Evolutionary conservation across 495 filamentous ascomycete genomes (phyloP).

Genomic region (Chlorociboria aeruginascens): DNA sequence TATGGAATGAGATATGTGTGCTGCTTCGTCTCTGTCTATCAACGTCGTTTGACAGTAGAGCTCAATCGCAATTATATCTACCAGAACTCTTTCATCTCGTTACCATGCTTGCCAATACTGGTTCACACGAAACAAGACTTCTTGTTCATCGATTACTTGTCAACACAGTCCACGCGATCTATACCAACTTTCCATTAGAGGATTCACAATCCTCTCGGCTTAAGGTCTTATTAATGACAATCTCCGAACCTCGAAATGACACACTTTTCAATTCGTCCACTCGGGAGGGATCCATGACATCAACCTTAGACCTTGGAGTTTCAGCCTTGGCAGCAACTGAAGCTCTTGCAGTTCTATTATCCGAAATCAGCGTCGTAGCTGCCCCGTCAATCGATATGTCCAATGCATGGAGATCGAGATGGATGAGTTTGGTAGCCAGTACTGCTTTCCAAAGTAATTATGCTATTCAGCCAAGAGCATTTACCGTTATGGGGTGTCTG

Average conservation of each 20-base stretch:
- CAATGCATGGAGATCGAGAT: slow-evolving; percentile 56
- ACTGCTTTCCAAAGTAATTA: slow-evolving; percentile 62
- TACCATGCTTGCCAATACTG: slow-evolving; percentile 53
- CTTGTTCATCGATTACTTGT: slow-evolving; percentile 47
- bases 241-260: slow-evolving; percentile 42
- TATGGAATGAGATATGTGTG: slow-evolving; percentile 53
- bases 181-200: slow-evolving; percentile 46
- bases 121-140: slow-evolving; percentile 38
- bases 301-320: slow-evolving; percentile 33
- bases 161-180: slow-evolving; percentile 53
- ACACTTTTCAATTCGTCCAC: slow-evolving; percentile 22
- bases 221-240: slow-evolving; percentile 36
- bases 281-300: slow-evolving; percentile 32
- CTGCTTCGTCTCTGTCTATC: slow-evolving; percentile 50
- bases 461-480: slow-evolving; percentile 53
- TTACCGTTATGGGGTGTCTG: slow-evolving; percentile 57
- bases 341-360: slow-evolving; percentile 39
- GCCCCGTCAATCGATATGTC: slow-evolving; percentile 50
- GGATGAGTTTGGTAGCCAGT: slow-evolving; percentile 59
- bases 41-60: slow-evolving; percentile 50
- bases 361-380: slow-evolving; percentile 48
- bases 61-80: slow-evolving; percentile 50
- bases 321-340: slow-evolving; percentile 37
- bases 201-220: slow-evolving; percentile 41
- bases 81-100: slow-evolving; percentile 57